Conservation (phyloP, 257 asterid genomes). For the Paraleonurus japonicus region DNA sequence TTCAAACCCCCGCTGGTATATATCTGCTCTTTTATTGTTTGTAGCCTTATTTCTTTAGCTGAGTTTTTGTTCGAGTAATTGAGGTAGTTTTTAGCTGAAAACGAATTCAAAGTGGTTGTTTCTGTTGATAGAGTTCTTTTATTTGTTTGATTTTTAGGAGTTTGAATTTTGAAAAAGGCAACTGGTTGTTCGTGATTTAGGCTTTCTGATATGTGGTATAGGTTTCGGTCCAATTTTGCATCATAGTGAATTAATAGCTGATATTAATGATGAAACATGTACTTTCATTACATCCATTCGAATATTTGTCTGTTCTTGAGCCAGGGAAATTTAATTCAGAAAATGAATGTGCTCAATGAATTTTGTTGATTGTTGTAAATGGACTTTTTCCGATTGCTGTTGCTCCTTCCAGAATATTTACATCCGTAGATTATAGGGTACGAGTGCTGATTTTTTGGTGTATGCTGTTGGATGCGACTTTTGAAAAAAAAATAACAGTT, state of each 20-base stretch:
- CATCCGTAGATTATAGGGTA: not conserved
- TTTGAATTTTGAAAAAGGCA: not conserved
- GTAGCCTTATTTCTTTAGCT: not conserved
- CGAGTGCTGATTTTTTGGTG: not conserved
- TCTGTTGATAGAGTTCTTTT: not conserved
- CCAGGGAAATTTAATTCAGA: not conserved
- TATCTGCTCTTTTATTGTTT: not conserved
- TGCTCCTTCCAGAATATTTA: not conserved
- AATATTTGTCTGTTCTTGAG: not conserved
- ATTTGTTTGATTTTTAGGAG: constrained; percentile 3
- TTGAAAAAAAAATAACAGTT: not conserved
- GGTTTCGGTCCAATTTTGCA: not conserved
- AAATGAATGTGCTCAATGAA: not conserved
- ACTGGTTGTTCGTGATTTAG: not conserved
- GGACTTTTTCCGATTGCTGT: not conserved
- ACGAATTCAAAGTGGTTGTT: not conserved
- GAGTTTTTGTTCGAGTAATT: not conserved
- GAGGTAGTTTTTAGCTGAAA: not conserved
- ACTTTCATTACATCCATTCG: not conserved
- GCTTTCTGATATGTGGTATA: not conserved
- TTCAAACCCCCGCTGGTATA: constrained; percentile 43
- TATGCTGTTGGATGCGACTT: not conserved
- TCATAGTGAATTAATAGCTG: not conserved
- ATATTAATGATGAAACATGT: not conserved
- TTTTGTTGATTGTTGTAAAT: not conserved